Evolutionary conservation across 805 yeast genomes (phyloP).

Genomic region (Candida broadrunensis): DNA sequence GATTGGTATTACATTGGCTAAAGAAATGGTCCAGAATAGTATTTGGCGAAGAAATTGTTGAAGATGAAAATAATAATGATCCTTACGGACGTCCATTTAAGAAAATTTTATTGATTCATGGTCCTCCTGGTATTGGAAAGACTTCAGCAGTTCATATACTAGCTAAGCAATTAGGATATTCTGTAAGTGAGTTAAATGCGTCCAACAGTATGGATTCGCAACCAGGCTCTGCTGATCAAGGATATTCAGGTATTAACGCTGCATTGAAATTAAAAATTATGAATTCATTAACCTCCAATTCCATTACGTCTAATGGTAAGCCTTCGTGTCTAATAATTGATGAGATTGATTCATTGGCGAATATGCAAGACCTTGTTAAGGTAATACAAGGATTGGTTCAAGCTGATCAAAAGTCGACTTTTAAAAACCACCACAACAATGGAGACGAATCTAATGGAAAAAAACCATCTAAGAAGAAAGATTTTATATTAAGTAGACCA

Average conservation of each 20-base stretch:
- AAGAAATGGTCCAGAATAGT: slow-evolving; percentile 34
- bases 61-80: slow-evolving; percentile 7
- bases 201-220: slow-evolving; percentile 39
- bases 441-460: slow-evolving; percentile 19
- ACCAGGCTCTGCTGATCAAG: slow-evolving; percentile 43
- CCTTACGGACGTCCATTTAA: slow-evolving; percentile 38
- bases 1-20: slow-evolving; percentile 39
- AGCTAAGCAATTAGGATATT: slow-evolving; percentile 79
- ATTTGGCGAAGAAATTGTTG: slow-evolving; percentile 20
- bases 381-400: slow-evolving; percentile 59
- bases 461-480: slow-evolving; percentile 25
- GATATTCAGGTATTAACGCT: slow-evolving; percentile 6
- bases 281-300: slow-evolving; percentile 57
- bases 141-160: slow-evolving; percentile 84
- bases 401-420: slow-evolving; percentile 54
- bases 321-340: slow-evolving; percentile 86
- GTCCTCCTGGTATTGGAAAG: slow-evolving; percentile 94
- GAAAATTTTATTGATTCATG: slow-evolving; percentile 73
- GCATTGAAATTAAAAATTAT: slow-evolving; percentile 29
- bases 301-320: slow-evolving; percentile 62
- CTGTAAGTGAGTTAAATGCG: slow-evolving; percentile 82
- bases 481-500: slow-evolving; percentile 63
- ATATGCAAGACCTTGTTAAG: slow-evolving; percentile 33
- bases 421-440: slow-evolving; percentile 17
- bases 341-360: slow-evolving; percentile 66